Base-by-base conservation (phyloP, 2,329 filamentous ascomycete species). In the Stachybotrys chlorohalonatus region DNA sequence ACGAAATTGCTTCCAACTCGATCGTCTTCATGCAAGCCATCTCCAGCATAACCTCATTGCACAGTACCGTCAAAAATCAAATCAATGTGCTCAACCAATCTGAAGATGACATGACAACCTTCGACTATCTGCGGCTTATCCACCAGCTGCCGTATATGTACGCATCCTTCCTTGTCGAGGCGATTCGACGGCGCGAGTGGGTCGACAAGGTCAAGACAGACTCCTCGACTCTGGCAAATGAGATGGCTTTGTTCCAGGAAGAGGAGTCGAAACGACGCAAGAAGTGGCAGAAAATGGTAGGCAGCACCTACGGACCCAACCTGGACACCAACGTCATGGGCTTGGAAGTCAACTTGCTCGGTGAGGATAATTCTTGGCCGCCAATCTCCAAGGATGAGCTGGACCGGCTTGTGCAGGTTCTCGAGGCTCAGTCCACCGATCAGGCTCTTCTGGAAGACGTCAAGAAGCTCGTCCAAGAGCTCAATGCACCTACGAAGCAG, bases 231-330 rank as follows among this genome's bases (percentile, higher is more conserved):
- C 74, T 99, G 31, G 90, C 91, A 31, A 95, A 97, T 67, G 93
- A 97, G 66, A 90, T 97, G 80, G 90, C 91, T 1, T 76, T 89
- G 1, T 93, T 95, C 59, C 90, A 94, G 64, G 92, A 96, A 57
- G 94, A 97, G 69, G 94, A 99, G 68, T 82, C 89, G 52, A 91
- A 93, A 63, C 80, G 94, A 52, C 82, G 94, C 49, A 89, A 87
- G 63, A 95, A 89, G 65, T 99, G 94, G 94, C 80, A 93, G 57
- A 95, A 91, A 65, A 87, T 82, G 60, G 86, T 95, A 50, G 90
- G 89, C 7, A 85, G 85, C 63, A 85, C 86, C 48, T 86, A 89
- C 54, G 84, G 83, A 15, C 84, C 92, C 48, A 75, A 74, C 51
- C 69, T 84, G 1, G 88, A 94, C 57, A 82, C 80, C 30, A 85